Conservation (phyloP, 352 stramenopile species). For the Globisporangium apiculatum region DNA sequence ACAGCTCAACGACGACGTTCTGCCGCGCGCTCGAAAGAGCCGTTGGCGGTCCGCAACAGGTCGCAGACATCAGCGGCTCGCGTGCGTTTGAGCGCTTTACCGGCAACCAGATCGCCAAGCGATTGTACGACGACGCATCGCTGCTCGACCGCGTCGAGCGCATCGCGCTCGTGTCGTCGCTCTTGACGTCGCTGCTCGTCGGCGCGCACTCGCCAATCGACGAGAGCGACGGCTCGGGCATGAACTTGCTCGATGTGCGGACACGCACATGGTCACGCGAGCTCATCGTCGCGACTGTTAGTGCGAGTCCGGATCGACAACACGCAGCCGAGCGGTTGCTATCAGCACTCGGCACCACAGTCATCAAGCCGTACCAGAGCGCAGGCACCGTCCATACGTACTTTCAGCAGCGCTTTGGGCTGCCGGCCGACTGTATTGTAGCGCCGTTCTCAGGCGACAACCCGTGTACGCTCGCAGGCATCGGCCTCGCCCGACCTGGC, state of each 20-base stretch:
- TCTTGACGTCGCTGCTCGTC: constrained; percentile 67
- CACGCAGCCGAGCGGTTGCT: constrained; percentile 13
- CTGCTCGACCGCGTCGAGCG: constrained; percentile 40
- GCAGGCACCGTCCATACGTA: constrained; percentile 48
- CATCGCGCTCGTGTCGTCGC: constrained; percentile 56
- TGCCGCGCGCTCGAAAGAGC: constrained; percentile 48
- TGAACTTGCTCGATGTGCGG: constrained; percentile 78
- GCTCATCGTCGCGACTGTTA: constrained; percentile 27
- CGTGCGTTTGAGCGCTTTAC: constrained; percentile 81
- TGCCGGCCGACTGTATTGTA: constrained; percentile 45
- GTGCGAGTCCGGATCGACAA: too few relatives aligned
- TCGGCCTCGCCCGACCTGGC: constrained; percentile 43
- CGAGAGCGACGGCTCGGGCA: constrained; percentile 71
- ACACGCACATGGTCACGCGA: constrained; percentile 45
- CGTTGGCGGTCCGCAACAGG: constrained; percentile 42
- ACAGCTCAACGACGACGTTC: constrained; percentile 62
- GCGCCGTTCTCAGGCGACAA: constrained; percentile 82
- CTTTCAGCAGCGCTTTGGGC: constrained; percentile 61
- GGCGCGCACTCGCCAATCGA: constrained; percentile 69
- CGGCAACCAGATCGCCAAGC: constrained; percentile 69
- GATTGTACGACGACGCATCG: constrained; percentile 30
- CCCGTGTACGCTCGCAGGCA: constrained; percentile 61
- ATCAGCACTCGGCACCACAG: constrained; percentile 26
- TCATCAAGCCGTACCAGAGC: constrained; percentile 35
- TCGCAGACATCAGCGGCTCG: constrained; percentile 71